phyloP scores from a whole-genome alignment of 257 asterid species.

The Mentha longifolia region DNA sequence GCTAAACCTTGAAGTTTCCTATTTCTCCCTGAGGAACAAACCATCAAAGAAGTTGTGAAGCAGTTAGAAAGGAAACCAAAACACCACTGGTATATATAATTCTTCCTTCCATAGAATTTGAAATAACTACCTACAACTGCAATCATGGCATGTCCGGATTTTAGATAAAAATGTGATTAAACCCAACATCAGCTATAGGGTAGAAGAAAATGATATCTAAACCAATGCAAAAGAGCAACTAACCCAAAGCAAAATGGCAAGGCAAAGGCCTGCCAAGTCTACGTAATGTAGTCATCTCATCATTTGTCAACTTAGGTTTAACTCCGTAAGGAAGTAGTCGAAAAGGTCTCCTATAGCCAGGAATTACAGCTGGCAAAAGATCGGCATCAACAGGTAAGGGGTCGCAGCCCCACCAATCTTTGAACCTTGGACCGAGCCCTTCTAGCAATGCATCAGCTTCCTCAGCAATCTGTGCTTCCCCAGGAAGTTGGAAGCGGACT shows the following conservation, averaged over 20 bases:
- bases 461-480: constrained; percentile 82
- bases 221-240: constrained; percentile 29
- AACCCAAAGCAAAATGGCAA: constrained; percentile 94
- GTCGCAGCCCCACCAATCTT: constrained; percentile 97
- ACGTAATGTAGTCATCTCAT: constrained; percentile 81
- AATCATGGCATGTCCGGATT: constrained; percentile 10
- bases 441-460: constrained; percentile 76
- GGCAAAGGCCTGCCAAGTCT: constrained; percentile 96
- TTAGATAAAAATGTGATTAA: not conserved
- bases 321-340: constrained; percentile 96
- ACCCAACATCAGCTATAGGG: constrained; percentile 17
- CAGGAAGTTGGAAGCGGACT: constrained; percentile 92
- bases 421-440: constrained; percentile 96
- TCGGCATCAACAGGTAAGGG: constrained; percentile 98
- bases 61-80: constrained; percentile 15
- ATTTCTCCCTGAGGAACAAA: constrained; percentile 73
- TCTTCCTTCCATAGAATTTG: constrained; percentile 15
- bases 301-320: constrained; percentile 80
- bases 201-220: not conserved
- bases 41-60: constrained; percentile 22
- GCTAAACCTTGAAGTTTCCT: constrained; percentile 95
- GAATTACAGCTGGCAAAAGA: constrained; percentile 87
- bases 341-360: constrained; percentile 82
- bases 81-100: constrained; percentile 13
- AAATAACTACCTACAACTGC: constrained; percentile 2